A percentile compares a stretch with the other conserved stretches of the same genome.
Conservation (phyloP, 768 basidiomycete genomes). For the Cystofilobasidium macerans region DNA sequence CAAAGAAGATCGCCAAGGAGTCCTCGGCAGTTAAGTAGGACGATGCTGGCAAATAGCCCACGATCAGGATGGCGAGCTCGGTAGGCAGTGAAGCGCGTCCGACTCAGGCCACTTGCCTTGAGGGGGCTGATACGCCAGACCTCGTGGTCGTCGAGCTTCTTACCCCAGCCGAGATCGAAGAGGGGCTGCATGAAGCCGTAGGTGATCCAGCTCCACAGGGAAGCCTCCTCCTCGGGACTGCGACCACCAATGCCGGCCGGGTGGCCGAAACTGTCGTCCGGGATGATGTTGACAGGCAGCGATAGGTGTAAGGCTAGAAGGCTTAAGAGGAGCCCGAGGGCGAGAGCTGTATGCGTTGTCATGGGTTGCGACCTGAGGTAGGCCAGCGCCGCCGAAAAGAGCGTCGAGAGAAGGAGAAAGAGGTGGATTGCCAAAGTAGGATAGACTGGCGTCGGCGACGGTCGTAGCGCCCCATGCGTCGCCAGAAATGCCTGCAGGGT, state of each 20-base stretch:
- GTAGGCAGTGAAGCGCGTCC: background rate
- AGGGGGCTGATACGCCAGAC: conserved; percentile 3
- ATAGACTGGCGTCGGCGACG: conserved; percentile 1
- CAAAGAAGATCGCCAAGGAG: background rate
- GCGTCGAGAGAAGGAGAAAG: background rate
- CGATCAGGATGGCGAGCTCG: background rate
- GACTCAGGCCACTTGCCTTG: background rate
- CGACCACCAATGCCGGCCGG: conserved; percentile 8
- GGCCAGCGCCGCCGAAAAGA: background rate
- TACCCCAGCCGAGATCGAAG: conserved; percentile 9
- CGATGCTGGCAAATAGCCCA: background rate
- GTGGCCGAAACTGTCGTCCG: background rate
- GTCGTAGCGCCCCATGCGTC: background rate
- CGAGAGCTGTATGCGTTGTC: background rate
- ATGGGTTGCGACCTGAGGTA: background rate
- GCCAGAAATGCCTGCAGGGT: background rate
- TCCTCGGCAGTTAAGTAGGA: background rate
- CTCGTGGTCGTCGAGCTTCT: conserved; percentile 20
- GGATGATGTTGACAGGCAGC: background rate
- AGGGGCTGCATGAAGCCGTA: conserved; percentile 5
- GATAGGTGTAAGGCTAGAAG: background rate
- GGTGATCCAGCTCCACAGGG: background rate
- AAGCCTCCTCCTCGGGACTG: conserved; percentile 10
- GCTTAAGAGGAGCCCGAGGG: background rate
- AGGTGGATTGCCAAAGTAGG: conserved; percentile 1